Conservation (phyloP, 257 asterid species). For the Cynanchum wilfordii region DNA sequence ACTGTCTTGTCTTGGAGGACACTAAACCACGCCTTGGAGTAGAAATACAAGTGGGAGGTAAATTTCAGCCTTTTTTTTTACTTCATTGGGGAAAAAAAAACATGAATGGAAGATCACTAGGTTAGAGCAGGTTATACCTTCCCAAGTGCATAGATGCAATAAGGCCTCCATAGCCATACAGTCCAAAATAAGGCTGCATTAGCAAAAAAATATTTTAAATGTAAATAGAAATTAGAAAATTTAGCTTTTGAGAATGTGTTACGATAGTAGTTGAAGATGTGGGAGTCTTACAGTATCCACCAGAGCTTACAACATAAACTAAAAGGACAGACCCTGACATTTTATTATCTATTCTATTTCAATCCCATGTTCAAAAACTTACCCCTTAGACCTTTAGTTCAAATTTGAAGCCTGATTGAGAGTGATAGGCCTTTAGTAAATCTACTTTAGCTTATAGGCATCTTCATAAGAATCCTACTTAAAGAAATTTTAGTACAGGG, state of each 20-base stretch:
- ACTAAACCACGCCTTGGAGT: conserved; percentile 44
- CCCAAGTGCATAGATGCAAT: conserved; percentile 78
- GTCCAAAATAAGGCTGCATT: conserved; percentile 78
- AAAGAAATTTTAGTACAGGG: neutral
- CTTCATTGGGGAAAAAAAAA: neutral
- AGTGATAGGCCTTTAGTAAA: neutral
- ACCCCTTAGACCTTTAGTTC: neutral
- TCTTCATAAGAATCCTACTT: neutral
- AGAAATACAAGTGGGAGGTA: conserved; percentile 8
- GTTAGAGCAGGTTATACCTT: conserved; percentile 38
- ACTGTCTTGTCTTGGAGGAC: conserved; percentile 56
- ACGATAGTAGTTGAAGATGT: neutral
- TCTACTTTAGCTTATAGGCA: neutral
- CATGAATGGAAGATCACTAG: conserved; percentile 13
- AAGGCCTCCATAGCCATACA: conserved; percentile 83
- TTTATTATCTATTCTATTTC: neutral
- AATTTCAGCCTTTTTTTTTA: neutral
- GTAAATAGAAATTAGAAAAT: conserved; percentile 1
- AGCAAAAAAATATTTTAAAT: conserved; percentile 4
- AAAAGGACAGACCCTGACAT: neutral
- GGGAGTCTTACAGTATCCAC: neutral
- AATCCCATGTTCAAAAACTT: neutral
- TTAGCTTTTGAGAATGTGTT: neutral
- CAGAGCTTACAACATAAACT: neutral
- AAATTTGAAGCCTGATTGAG: neutral